These are phyloP conservation scores for Neurospora discreta DNA, from an alignment of 495 filamentous ascomycete species.

Conservation along the genomic window DNA sequence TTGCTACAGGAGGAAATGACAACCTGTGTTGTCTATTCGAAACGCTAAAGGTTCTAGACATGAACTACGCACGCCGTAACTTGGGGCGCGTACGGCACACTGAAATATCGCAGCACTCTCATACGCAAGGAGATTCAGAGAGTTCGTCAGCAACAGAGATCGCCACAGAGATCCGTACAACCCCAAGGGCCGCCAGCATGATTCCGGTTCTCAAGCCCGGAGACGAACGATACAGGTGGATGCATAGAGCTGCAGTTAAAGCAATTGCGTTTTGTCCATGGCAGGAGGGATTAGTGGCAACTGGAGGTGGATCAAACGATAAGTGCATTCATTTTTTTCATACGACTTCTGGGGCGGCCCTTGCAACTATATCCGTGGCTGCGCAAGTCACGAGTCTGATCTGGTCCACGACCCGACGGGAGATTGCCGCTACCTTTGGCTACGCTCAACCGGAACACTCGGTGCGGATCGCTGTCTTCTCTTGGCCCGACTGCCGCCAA, in stretches of 20 bases:
- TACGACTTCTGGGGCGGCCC: conserved; percentile 67
- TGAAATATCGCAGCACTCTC: background rate
- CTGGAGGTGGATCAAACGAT: conserved; percentile 88
- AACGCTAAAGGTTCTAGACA: conserved; percentile 43
- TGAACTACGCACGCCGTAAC: background rate
- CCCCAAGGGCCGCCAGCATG: background rate
- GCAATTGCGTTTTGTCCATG: conserved; percentile 96
- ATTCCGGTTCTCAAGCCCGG: conserved; percentile 25
- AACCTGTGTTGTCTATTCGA: conserved; percentile 80
- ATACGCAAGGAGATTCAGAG: conserved; percentile 1
- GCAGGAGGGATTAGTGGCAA: conserved; percentile 79
- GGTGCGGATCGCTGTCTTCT: conserved; percentile 84
- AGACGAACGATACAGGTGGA: conserved; percentile 59
- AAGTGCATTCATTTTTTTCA: conserved; percentile 95
- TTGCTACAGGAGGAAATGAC: conserved; percentile 89
- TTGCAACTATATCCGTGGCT: conserved; percentile 84
- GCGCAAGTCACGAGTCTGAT: conserved; percentile 90
- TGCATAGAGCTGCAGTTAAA: conserved; percentile 83
- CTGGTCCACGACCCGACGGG: conserved; percentile 75
- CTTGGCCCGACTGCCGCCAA: conserved; percentile 87
- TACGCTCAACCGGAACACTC: conserved; percentile 92
- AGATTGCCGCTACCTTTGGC: conserved; percentile 89
- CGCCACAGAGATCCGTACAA: conserved; percentile 2
- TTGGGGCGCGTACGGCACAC: background rate
- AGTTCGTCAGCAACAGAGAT: conserved; percentile 3